Conservation (phyloP, 164 flowering plant genomes). For the Liriodendron chinense region DNA sequence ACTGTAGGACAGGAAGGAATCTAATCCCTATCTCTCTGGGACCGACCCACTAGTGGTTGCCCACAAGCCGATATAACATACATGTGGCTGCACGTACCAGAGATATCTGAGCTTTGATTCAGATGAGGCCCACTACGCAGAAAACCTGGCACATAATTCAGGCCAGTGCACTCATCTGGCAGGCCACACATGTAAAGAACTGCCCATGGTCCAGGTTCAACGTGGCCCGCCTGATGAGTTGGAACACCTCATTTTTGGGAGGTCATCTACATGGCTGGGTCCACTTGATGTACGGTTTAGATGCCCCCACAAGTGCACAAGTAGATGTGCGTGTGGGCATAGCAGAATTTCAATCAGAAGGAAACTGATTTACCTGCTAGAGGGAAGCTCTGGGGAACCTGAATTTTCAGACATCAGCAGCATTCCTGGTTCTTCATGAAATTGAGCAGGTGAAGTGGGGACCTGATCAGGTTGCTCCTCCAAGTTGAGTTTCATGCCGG, state of each 20-base stretch:
- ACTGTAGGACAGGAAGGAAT: too few relatives aligned
- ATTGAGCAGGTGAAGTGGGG: constrained; percentile 20
- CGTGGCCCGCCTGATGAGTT: too few relatives aligned
- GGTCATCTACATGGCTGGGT: neutral
- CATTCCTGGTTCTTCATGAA: constrained; percentile 28
- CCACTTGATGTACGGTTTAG: neutral
- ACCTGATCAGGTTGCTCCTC: neutral
- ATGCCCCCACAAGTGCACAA: neutral
- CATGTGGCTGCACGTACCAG: too few relatives aligned
- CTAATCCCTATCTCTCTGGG: too few relatives aligned
- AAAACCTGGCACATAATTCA: too few relatives aligned
- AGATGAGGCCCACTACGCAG: too few relatives aligned
- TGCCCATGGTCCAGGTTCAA: too few relatives aligned
- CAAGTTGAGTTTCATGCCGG: constrained; percentile 24
- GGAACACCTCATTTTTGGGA: neutral
- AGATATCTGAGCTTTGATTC: too few relatives aligned
- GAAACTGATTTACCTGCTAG: constrained; percentile 38
- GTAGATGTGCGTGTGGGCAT: neutral
- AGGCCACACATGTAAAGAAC: too few relatives aligned
- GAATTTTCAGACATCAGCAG: constrained; percentile 6
- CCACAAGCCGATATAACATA: too few relatives aligned
- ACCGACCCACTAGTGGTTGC: too few relatives aligned
- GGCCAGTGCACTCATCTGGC: too few relatives aligned
- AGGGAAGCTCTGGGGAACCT: constrained; percentile 25
- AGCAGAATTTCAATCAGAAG: neutral